Evolutionary conservation across 768 basidiomycete genomes (phyloP).

Genomic region (Tylopilus felleus): DNA sequence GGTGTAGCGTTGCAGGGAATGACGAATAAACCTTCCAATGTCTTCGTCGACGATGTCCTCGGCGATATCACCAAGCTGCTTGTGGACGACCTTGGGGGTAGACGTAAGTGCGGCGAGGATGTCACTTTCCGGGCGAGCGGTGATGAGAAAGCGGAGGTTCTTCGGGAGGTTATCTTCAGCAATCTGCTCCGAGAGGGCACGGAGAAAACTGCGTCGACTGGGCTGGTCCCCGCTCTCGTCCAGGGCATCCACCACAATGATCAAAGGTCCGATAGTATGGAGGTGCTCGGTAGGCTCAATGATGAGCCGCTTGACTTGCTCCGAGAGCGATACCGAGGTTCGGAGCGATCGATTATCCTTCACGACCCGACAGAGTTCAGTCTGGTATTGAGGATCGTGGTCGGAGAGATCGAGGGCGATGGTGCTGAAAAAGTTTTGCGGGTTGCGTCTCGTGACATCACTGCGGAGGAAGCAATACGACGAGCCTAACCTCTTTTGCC

Average conservation of each 20-base stretch:
- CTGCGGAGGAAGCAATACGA: conserved; percentile 28
- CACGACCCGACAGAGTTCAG: conserved; percentile 14
- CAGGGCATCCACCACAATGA: conserved; percentile 37
- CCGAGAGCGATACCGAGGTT: conserved; percentile 11
- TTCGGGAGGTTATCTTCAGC: conserved; percentile 14
- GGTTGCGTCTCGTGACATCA: conserved; percentile 16
- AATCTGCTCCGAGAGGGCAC: conserved; percentile 11
- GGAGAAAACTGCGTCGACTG: conserved; percentile 22
- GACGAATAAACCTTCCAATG: conserved; percentile 13
- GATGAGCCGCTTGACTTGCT: conserved; percentile 30
- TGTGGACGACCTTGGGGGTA: conserved; percentile 9
- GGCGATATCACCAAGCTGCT: conserved; percentile 12
- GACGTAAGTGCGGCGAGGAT: conserved; percentile 10
- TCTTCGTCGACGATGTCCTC: conserved; percentile 13
- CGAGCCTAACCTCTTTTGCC: conserved; percentile 30
- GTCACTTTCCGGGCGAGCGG: conserved; percentile 27
- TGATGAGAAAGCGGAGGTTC: conserved; percentile 27
- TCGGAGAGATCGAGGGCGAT: conserved; percentile 33
- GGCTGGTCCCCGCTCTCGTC: conserved; percentile 25
- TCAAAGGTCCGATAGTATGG: conserved; percentile 28
- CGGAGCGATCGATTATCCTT: conserved; percentile 25
- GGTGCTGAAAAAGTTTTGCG: conserved; percentile 32
- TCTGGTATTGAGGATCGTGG: conserved; percentile 26
- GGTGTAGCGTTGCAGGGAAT: conserved; percentile 6
- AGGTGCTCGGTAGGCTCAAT: conserved; percentile 23